Conservation (phyloP, 1,139 yeast species). For the Taphrina sp. region DNA sequence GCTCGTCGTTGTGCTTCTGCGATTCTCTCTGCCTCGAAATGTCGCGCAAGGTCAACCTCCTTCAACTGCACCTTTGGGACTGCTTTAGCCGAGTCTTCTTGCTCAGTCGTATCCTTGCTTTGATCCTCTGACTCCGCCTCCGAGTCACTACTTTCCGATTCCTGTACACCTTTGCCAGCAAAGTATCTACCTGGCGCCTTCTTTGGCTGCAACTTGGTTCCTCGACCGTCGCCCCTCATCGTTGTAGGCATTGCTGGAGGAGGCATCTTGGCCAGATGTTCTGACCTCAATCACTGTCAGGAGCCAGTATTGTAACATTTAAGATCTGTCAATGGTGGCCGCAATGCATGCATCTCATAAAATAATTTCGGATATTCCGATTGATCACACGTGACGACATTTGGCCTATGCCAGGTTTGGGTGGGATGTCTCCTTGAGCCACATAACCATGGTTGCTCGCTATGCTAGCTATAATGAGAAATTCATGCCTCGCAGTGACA, state of each 20-base stretch:
- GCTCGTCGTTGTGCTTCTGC: neutral
- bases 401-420: too few species aligned
- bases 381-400: too few species aligned
- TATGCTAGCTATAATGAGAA: too few species aligned
- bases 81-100: neutral
- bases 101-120: neutral
- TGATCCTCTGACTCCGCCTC: neutral
- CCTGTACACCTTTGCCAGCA: conserved; percentile 12
- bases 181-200: conserved; percentile 16
- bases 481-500: too few species aligned
- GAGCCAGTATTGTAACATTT: too few species aligned
- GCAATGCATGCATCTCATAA: too few species aligned
- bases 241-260: conserved; percentile 24
- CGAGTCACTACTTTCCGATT: neutral
- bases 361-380: too few species aligned
- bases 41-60: conserved; percentile 7
- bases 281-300: too few species aligned
- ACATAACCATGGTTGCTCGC: too few species aligned
- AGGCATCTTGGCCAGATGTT: conserved; percentile 8
- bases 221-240: conserved; percentile 20
- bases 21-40: conserved; percentile 2
- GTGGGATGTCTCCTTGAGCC: too few species aligned
- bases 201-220: neutral
- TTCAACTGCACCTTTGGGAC: neutral
- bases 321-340: too few species aligned